Conservation (phyloP, 2,329 filamentous ascomycete genomes). For the Arachnopeziza araneosa region DNA sequence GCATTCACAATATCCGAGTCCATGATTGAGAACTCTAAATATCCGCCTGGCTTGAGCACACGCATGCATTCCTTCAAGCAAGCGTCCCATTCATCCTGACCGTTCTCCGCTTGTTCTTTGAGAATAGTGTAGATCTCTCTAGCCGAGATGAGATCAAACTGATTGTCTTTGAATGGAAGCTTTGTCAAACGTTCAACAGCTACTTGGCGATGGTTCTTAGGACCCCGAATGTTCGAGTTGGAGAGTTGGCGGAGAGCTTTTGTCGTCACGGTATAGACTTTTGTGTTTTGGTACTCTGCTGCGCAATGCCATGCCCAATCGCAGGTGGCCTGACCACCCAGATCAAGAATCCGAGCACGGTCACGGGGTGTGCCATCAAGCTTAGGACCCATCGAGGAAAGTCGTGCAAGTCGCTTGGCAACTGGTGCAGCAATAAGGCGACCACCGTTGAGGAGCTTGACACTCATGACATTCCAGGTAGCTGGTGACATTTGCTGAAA, state of each 20-base stretch:
- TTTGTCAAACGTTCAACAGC: conserved; percentile 70
- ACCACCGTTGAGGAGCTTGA: conserved; percentile 59
- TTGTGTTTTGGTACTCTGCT: conserved; percentile 75
- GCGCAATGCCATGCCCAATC: conserved; percentile 97
- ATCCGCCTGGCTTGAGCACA: conserved; percentile 82
- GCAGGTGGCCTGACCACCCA: conserved; percentile 77
- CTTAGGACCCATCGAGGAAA: conserved; percentile 44
- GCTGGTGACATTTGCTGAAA: conserved; percentile 62
- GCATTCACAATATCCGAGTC: conserved; percentile 88
- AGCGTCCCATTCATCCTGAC: conserved; percentile 79
- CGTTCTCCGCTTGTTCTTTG: conserved; percentile 63
- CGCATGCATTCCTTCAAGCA: conserved; percentile 83
- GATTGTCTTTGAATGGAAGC: conserved; percentile 77
- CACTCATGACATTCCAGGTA: conserved; percentile 56
- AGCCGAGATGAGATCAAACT: conserved; percentile 89
- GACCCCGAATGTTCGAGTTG: conserved; percentile 73
- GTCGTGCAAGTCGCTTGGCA: conserved; percentile 53
- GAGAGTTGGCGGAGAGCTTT: conserved; percentile 64
- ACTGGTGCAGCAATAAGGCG: conserved; percentile 59
- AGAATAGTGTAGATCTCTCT: conserved; percentile 81
- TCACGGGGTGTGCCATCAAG: conserved; percentile 41
- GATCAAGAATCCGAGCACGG: conserved; percentile 70
- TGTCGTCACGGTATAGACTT: conserved; percentile 82
- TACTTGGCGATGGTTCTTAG: conserved; percentile 80
- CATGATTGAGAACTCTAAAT: conserved; percentile 83